Evolutionary conservation across 2,329 filamentous ascomycete species (phyloP).

Genomic region (Neonectria sp.): DNA sequence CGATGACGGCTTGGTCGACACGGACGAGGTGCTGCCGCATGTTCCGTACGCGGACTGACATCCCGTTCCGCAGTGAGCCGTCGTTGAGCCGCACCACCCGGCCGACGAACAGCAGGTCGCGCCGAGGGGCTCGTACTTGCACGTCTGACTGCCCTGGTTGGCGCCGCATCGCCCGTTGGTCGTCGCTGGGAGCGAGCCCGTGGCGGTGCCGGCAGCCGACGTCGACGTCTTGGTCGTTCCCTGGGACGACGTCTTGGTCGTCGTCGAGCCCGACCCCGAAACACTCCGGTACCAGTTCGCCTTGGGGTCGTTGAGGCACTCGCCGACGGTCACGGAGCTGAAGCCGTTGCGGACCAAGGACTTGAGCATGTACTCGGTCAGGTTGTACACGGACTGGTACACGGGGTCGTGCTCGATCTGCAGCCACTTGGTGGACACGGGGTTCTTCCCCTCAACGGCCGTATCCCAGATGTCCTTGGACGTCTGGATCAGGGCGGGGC

Average conservation of each 20-base stretch:
- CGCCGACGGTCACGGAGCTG: slow-evolving; percentile 62
- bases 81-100: slow-evolving; percentile 56
- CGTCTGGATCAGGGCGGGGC: slow-evolving; percentile 62
- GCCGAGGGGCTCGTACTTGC: slow-evolving; percentile 33
- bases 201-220: slow-evolving; percentile 27
- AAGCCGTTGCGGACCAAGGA: slow-evolving; percentile 59
- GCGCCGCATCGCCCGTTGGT: slow-evolving; percentile 46
- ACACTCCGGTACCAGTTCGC: slow-evolving; percentile 66
- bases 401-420: slow-evolving; percentile 69
- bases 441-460: slow-evolving; percentile 52
- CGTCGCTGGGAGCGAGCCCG: slow-evolving; percentile 37
- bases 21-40: slow-evolving; percentile 37
- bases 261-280: slow-evolving; percentile 1
- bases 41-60: slow-evolving; percentile 55
- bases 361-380: slow-evolving; percentile 60
- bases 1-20: slow-evolving; percentile 11
- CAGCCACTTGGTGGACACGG: slow-evolving; percentile 58
- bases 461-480: slow-evolving; percentile 59
- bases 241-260: slow-evolving; percentile 22
- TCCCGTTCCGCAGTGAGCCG: slow-evolving; percentile 57
- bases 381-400: slow-evolving; percentile 60
- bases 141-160: slow-evolving; percentile 38
- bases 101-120: slow-evolving; percentile 44
- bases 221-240: slow-evolving; percentile 26
- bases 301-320: slow-evolving; percentile 68